Conservation (phyloP, 2,329 filamentous ascomycete genomes). For the Neophaeococcomyces aloes region DNA sequence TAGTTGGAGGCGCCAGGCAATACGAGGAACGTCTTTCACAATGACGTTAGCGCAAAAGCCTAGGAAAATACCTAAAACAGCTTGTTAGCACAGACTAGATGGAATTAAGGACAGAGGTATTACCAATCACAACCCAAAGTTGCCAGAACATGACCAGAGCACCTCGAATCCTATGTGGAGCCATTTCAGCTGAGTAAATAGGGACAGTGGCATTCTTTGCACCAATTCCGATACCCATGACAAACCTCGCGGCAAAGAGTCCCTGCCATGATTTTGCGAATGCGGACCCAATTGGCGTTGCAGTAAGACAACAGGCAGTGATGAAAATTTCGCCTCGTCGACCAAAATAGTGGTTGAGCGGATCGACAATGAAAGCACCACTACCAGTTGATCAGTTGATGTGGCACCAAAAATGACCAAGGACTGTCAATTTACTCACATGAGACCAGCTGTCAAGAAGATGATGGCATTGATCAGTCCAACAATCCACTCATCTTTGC, state of each 20-base stretch:
- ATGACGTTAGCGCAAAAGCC: conserved; percentile 38
- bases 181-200: conserved; percentile 24
- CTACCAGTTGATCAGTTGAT: conserved; percentile 36
- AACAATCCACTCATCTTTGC: conserved; percentile 31
- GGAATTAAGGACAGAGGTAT: conserved; percentile 47
- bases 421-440: conserved; percentile 35
- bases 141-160: conserved; percentile 24
- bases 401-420: too few relatives aligned
- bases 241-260: conserved; percentile 22
- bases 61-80: conserved; percentile 36
- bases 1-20: conserved; percentile 37
- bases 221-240: conserved; percentile 26
- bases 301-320: conserved; percentile 25
- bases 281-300: conserved; percentile 23
- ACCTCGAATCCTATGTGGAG: conserved; percentile 24
- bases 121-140: too few relatives aligned
- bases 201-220: conserved; percentile 23
- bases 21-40: conserved; percentile 29
- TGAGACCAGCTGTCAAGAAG: conserved; percentile 55
- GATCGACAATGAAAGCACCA: conserved; percentile 25
- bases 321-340: conserved; percentile 24
- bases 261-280: conserved; percentile 23
- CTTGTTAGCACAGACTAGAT: conserved; percentile 58
- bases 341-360: conserved; percentile 23
- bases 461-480: conserved; percentile 35